Evolutionary conservation across 495 filamentous ascomycete species (phyloP).

Genomic region (Podospora australis): DNA sequence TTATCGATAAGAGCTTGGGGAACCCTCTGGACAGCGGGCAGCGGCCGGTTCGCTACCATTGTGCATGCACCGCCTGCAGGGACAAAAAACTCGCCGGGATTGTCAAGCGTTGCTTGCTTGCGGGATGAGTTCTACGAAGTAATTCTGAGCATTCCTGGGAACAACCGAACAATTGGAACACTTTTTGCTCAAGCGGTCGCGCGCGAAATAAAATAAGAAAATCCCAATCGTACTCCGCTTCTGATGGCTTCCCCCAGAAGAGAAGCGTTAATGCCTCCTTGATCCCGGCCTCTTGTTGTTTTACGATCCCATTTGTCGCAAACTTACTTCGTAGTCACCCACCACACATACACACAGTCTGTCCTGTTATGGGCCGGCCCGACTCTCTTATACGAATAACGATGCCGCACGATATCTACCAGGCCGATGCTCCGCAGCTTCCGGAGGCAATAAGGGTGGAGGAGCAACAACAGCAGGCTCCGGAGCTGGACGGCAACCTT

Average conservation of each 20-base stretch:
- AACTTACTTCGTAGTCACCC: not conserved
- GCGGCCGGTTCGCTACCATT: too few species aligned
- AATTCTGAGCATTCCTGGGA: conserved; percentile 31
- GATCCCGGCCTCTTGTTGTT: conserved; percentile 5
- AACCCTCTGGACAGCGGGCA: conserved; percentile 6
- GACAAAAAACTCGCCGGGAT: conserved; percentile 11
- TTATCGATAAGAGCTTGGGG: conserved; percentile 19
- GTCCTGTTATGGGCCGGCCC: too few species aligned
- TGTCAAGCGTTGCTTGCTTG: too few species aligned
- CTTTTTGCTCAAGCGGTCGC: conserved; percentile 11
- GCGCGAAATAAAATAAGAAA: conserved; percentile 10
- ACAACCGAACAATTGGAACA: conserved; percentile 21
- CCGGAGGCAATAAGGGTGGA: not conserved
- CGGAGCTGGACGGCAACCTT: not conserved
- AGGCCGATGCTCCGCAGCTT: conserved; percentile 22
- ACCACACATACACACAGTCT: not conserved
- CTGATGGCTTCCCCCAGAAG: conserved; percentile 10
- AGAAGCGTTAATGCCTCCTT: conserved; percentile 19
- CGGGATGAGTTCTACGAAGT: conserved; percentile 37
- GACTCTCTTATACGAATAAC: too few species aligned
- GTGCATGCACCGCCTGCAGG: conserved; percentile 7
- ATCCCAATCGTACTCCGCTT: conserved; percentile 19
- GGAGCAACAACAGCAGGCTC: conserved; percentile 2
- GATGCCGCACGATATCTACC: conserved; percentile 26
- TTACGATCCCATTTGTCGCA: not conserved